Conservation (phyloP, 2,329 filamentous ascomycete species). For the Microthyrium microscopicum region DNA sequence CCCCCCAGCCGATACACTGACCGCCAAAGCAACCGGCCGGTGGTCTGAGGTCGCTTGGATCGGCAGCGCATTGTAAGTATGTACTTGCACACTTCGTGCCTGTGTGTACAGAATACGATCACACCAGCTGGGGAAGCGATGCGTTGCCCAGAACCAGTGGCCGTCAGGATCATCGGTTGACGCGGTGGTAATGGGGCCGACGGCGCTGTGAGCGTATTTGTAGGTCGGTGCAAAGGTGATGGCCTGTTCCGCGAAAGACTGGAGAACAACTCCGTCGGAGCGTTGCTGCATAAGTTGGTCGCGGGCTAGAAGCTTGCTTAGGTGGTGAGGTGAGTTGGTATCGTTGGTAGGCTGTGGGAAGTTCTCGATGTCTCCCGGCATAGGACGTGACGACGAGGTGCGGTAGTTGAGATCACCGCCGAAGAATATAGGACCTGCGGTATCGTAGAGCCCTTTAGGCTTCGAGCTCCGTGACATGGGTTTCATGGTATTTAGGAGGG, state of each 20-base stretch:
- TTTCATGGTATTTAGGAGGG: too few species aligned
- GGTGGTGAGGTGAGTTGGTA: conserved; percentile 41
- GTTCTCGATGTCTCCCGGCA: conserved; percentile 33
- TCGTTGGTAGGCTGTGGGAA: conserved; percentile 47
- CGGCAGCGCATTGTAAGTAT: conserved; percentile 57
- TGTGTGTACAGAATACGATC: conserved; percentile 68
- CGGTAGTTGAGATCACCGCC: conserved; percentile 93
- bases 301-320: conserved; percentile 42
- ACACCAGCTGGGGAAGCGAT: conserved; percentile 86
- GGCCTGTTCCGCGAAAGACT: conserved; percentile 58
- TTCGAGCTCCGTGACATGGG: too few species aligned
- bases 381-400: conserved; percentile 51
- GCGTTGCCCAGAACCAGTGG: conserved; percentile 57
- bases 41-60: conserved; percentile 77
- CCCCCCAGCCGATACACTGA: conserved; percentile 32
- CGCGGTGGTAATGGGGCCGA: too few species aligned
- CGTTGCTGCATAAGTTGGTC: conserved; percentile 72
- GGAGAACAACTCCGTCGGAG: conserved; percentile 50
- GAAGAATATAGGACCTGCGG: conserved; percentile 64
- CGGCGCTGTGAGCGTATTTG: conserved; percentile 44
- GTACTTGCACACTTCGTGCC: conserved; percentile 38
- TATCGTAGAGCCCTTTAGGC: conserved; percentile 51
- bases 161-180: conserved; percentile 13
- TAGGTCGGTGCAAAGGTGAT: conserved; percentile 84
- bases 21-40: conserved; percentile 59